These are phyloP conservation scores for Hypoxylon fuscum DNA, from an alignment of 495 filamentous ascomycete genomes.

Conservation along the genomic window DNA sequence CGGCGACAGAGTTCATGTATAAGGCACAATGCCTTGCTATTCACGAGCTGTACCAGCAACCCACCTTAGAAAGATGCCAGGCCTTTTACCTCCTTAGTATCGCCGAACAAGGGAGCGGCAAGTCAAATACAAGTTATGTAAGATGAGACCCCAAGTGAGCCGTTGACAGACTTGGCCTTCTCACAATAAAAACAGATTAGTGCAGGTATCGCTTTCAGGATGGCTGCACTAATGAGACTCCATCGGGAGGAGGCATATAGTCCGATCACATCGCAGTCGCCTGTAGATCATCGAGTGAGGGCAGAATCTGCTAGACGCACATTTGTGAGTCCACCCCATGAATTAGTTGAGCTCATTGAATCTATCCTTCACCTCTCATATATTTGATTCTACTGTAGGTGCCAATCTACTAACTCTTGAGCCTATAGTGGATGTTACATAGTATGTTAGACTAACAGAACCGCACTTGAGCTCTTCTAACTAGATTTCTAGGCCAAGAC, in stretches of 20 bases:
- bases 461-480: constrained; percentile 10
- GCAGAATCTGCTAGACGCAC: constrained; percentile 59
- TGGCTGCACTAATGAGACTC: constrained; percentile 60
- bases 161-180: constrained; percentile 8
- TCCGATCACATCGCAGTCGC: constrained; percentile 47
- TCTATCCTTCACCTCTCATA: too few species aligned
- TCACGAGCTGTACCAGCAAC: constrained; percentile 57
- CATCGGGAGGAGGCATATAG: constrained; percentile 62
- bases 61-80: constrained; percentile 60
- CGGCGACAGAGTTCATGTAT: constrained; percentile 59
- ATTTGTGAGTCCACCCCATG: constrained; percentile 45
- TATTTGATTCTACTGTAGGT: background rate
- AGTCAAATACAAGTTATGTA: constrained; percentile 58
- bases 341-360: too few species aligned
- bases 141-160: constrained; percentile 17
- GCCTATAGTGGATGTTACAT: constrained; percentile 59
- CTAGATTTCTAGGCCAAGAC: constrained; percentile 49
- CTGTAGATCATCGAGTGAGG: constrained; percentile 46
- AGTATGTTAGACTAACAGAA: constrained; percentile 39
- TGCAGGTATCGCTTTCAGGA: constrained; percentile 60
- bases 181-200: constrained; percentile 53
- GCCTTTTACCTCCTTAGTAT: constrained; percentile 62
- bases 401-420: constrained; percentile 7
- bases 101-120: constrained; percentile 59
- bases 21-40: constrained; percentile 55